Base-by-base conservation (phyloP, 1,284 basidiomycete genomes). In the Cryptococcus hybrid region DNA sequence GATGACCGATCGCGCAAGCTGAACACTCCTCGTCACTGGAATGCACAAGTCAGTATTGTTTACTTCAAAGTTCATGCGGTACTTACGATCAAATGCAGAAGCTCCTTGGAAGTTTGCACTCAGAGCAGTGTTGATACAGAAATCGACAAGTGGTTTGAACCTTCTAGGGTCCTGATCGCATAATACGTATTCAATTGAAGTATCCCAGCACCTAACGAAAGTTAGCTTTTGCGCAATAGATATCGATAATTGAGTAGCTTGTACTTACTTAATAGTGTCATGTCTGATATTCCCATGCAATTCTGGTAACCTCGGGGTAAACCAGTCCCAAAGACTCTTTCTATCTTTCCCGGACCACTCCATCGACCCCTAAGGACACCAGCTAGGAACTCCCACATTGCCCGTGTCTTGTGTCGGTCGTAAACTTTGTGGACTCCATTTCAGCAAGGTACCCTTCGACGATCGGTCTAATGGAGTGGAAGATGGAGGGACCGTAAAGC, bases 401-500 rank as follows among this genome's bases (percentile, higher is more conserved):
- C 92, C 37, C 94, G 85, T 71, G 95, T 93, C 77, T 92, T 90
- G 80, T 92, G 95, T 57, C 92, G 89, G 72, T 97, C 90, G 38
- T 72, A 72, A 7, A 72, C 67, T 61, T 76, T 47, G 63, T 76
- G 51, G 44, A 42, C 11, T 70, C 75, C 64, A 74, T 75, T 40
- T 76, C 76, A 5, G 65, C 52, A 24, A 78, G 59, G 46, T 72
- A 69, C 30, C 53, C 62, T 13, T 74, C 70, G 36, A 78, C 57
- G 48, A 78, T 69, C 0, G 70, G 71, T 37, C 57, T 62, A 52
- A 75, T 59, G 30, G 65, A 60, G 36, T 72, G 64, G 38, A 78
- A 69, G 2, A 74, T 57, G 3, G 58, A 52, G 4, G 60, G 49
- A 13, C 70, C 70, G 48, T 72, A 74, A 11, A 81, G 63, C 64